Percentiles rank a stretch among this genome's conserved stretches.
phyloP scores from a whole-genome alignment of 176 grass and related monocot genomes.

The Oryza rufipogon region DNA sequence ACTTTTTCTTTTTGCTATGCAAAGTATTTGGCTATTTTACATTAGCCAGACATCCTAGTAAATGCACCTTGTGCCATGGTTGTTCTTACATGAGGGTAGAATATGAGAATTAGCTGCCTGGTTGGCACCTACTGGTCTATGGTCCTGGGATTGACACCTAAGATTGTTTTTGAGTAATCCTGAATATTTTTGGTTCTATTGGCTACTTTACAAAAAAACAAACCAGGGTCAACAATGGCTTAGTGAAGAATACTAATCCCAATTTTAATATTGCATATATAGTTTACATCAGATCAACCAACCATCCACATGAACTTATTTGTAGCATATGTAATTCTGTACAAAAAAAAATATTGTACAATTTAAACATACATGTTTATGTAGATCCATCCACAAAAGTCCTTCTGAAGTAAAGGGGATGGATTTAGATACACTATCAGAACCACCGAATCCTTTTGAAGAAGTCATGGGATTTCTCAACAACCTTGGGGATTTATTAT shows the following conservation, averaged over 20 bases:
- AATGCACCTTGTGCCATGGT: not conserved
- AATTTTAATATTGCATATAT: not conserved
- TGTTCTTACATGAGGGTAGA: not conserved
- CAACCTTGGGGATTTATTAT: constrained; percentile 29
- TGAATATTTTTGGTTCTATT: constrained; percentile 5
- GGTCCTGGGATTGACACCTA: not conserved
- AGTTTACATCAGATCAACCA: not conserved
- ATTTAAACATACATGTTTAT: not conserved
- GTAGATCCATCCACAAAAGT: not conserved
- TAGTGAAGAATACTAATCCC: not conserved
- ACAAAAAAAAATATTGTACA: not conserved
- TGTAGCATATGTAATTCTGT: not conserved
- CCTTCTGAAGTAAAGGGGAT: not conserved
- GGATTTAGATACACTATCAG: not conserved
- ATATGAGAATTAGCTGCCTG: constrained; percentile 10
- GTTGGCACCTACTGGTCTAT: not conserved
- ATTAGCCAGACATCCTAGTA: not conserved
- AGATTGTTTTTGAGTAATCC: not conserved
- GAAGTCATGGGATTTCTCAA: constrained; percentile 8
- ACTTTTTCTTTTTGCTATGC: constrained; percentile 17
- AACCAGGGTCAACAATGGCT: not conserved
- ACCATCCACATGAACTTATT: not conserved
- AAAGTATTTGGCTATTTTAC: constrained; percentile 30
- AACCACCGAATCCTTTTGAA: not conserved
- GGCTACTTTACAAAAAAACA: not conserved